Percentiles rank a stretch among this genome's conserved stretches.
phyloP scores from a whole-genome alignment of 805 yeast genomes.

The Saturnispora kantuleensis region DNA sequence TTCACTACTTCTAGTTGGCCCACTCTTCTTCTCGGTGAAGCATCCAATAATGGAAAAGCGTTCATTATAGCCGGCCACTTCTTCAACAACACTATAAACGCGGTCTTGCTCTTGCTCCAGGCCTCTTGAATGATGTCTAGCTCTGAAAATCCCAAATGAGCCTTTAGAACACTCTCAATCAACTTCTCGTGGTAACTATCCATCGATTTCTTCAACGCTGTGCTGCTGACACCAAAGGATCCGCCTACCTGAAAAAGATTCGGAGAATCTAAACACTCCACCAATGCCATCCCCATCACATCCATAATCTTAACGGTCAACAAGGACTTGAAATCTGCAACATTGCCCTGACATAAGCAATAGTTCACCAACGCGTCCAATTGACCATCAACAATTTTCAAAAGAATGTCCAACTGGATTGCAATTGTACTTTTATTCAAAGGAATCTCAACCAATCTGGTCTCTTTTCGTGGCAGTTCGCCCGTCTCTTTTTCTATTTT shows the following conservation, averaged over 20 bases:
- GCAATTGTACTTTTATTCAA: neutral
- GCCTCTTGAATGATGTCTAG: no score
- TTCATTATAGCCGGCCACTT: no score
- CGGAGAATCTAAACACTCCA: slow-evolving; percentile 7
- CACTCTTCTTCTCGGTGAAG: no score
- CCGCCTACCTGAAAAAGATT: neutral
- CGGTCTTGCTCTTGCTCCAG: no score
- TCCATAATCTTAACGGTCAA: slow-evolving; percentile 13
- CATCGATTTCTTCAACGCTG: neutral
- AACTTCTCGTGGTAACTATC: neutral
- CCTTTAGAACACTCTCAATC: neutral
- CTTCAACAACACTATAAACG: no score
- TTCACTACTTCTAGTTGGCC: no score
- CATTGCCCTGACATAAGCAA: neutral
- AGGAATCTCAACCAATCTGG: neutral
- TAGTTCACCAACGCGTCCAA: neutral
- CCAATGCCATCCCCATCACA: slow-evolving; percentile 4
- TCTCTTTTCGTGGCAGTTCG: neutral
- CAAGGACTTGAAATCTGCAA: slow-evolving; percentile 7
- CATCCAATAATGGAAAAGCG: no score
- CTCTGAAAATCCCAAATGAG: no score
- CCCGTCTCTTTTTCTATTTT: no score
- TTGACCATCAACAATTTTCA: neutral
- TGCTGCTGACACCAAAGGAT: neutral
- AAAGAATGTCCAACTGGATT: slow-evolving; percentile 2